Evolutionary conservation across 2,329 filamentous ascomycete species (phyloP).

Genomic region (Ilyonectria destructans): DNA sequence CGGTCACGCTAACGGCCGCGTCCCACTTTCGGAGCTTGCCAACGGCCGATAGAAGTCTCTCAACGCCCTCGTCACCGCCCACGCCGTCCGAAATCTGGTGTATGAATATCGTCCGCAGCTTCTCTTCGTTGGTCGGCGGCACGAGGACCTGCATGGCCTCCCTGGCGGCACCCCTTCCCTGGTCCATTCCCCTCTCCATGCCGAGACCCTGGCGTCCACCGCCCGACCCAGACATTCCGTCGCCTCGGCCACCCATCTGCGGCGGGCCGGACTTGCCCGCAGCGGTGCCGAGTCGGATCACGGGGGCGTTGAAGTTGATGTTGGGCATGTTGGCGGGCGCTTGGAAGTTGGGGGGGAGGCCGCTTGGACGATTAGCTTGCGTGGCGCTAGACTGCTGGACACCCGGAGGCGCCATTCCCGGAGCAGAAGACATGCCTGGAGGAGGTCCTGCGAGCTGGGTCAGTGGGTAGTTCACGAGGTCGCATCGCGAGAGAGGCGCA

Average conservation of each 20-base stretch:
- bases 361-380: conserved; percentile 85
- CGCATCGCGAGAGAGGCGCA: conserved; percentile 57
- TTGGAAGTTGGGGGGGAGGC: conserved; percentile 88
- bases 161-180: conserved; percentile 76
- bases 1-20: conserved; percentile 72
- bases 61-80: conserved; percentile 83
- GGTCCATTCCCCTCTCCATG: conserved; percentile 77
- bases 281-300: conserved; percentile 91
- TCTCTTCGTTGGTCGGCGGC: conserved; percentile 91
- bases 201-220: conserved; percentile 68
- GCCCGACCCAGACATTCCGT: conserved; percentile 51
- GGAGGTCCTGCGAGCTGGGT: conserved; percentile 72
- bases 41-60: conserved; percentile 83
- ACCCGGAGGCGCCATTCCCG: conserved; percentile 85
- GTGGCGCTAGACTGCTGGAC: conserved; percentile 82
- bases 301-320: conserved; percentile 97
- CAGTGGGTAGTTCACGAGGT: conserved; percentile 22
- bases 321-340: conserved; percentile 93
- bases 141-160: conserved; percentile 81
- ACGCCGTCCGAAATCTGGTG: conserved; percentile 87
- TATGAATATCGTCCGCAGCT: conserved; percentile 91
- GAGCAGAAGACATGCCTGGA: conserved; percentile 85
- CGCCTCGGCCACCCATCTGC: conserved; percentile 61
- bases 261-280: conserved; percentile 73
- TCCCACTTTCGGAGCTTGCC: conserved; percentile 91